phyloP scores from a whole-genome alignment of 2,329 filamentous ascomycete genomes.

The Elsinoe ampelina region DNA sequence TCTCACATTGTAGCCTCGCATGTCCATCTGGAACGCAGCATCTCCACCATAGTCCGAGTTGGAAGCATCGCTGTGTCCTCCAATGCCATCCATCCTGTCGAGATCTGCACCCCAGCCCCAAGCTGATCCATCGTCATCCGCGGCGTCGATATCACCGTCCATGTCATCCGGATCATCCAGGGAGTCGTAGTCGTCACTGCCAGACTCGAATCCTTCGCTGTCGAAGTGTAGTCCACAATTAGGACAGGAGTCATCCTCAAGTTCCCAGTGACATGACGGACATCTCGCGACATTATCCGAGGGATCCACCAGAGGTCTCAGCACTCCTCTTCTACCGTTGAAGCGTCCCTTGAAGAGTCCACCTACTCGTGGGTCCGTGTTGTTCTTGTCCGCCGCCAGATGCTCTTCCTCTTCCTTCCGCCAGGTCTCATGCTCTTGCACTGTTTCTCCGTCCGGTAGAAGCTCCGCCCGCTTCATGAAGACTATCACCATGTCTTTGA shows the following conservation, averaged over 20 bases:
- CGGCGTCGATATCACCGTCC: constrained; percentile 28
- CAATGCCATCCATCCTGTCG: background rate
- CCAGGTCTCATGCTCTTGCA: constrained; percentile 49
- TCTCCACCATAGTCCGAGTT: background rate
- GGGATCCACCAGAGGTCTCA: constrained; percentile 43
- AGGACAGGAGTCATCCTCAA: constrained; percentile 50
- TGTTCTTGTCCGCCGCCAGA: constrained; percentile 52
- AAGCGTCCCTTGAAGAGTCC: constrained; percentile 58
- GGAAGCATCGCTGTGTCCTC: background rate
- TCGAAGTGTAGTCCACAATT: constrained; percentile 46
- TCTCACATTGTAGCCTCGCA: background rate
- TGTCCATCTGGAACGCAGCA: background rate
- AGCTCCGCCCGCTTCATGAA: constrained; percentile 53
- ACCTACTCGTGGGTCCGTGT: constrained; percentile 38
- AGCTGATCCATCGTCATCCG: constrained; percentile 35
- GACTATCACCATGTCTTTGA: constrained; percentile 55
- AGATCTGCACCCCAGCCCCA: constrained; percentile 18
- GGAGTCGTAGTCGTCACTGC: constrained; percentile 33
- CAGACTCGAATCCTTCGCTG: constrained; percentile 39
- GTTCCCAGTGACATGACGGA: constrained; percentile 53
- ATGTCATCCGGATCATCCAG: constrained; percentile 17
- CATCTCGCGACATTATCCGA: constrained; percentile 55
- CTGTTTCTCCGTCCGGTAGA: constrained; percentile 53
- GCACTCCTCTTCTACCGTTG: constrained; percentile 24
- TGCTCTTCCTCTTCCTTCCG: constrained; percentile 51